Conservation (phyloP, 164 flowering plant species). For the Macadamia tetraphylla region DNA sequence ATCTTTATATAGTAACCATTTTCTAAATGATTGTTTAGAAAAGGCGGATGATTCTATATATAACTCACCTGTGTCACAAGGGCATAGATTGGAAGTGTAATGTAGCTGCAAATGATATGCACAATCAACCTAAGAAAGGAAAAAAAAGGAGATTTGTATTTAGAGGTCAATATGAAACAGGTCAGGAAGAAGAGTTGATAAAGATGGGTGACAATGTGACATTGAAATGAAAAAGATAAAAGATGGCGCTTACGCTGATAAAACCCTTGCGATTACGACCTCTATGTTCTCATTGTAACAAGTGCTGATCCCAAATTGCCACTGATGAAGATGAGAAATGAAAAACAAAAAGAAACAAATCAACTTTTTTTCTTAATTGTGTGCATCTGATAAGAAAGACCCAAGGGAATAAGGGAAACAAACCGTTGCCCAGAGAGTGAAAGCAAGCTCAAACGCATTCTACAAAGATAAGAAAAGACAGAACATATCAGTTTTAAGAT, state of each 20-base stretch:
- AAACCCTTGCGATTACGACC: conserved; percentile 38
- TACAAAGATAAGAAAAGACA: not conserved
- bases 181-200: not conserved
- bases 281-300: conserved; percentile 51
- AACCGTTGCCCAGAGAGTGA: conserved; percentile 24
- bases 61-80: conserved; percentile 57
- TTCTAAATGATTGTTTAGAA: not conserved
- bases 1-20: not conserved
- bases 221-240: not conserved
- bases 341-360: too few species aligned
- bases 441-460: conserved; percentile 23
- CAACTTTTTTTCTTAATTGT: too few species aligned
- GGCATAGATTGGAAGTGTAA: conserved; percentile 68
- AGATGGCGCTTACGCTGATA: conserved; percentile 46
- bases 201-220: too few species aligned
- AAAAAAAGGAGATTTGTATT: not conserved
- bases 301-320: conserved; percentile 36
- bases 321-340: too few species aligned
- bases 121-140: conserved; percentile 38
- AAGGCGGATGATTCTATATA: not conserved
- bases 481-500: not conserved
- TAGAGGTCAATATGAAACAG: not conserved
- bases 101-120: conserved; percentile 59
- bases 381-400: not conserved
- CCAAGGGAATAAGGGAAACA: too few species aligned